Evolutionary conservation across 1,284 basidiomycete genomes (phyloP).

Genomic region (Coniophora puteana): DNA sequence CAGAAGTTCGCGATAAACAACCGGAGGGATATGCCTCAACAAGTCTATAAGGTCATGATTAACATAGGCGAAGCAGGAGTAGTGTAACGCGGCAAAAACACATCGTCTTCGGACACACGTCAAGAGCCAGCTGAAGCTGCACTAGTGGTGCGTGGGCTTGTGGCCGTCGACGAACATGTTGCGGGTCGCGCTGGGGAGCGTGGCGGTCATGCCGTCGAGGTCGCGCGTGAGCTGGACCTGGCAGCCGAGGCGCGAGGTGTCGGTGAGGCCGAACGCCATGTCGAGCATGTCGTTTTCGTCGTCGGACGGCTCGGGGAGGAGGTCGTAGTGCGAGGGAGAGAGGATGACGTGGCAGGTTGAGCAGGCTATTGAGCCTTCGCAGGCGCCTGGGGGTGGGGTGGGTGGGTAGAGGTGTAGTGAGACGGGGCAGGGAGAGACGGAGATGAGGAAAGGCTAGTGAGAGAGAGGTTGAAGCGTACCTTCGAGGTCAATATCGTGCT

Average conservation of each 20-base stretch:
- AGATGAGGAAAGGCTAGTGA: background rate
- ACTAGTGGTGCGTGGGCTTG: constrained; percentile 46
- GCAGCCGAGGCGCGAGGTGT: constrained; percentile 81
- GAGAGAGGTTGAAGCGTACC: constrained; percentile 44
- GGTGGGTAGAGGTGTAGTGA: background rate
- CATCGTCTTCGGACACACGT: background rate
- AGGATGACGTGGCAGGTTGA: constrained; percentile 98
- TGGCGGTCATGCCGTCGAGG: constrained; percentile 85
- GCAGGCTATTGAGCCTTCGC: constrained; percentile 95
- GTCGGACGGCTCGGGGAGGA: constrained; percentile 88
- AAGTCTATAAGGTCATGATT: background rate
- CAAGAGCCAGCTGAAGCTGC: background rate
- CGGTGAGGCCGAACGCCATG: constrained; percentile 95
- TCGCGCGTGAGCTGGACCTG: constrained; percentile 85
- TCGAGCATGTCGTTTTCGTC: constrained; percentile 99
- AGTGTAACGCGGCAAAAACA: background rate
- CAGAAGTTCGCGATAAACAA: background rate
- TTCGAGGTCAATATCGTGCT: constrained; percentile 97
- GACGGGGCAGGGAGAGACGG: background rate
- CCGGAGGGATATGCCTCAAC: background rate
- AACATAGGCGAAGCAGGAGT: background rate
- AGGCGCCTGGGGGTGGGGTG: constrained; percentile 63
- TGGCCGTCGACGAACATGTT: constrained; percentile 95
- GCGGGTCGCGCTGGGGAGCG: constrained; percentile 87
- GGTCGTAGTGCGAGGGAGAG: constrained; percentile 78